phyloP scores from a whole-genome alignment of 768 basidiomycete species.

The Clitopilus hobsonii region DNA sequence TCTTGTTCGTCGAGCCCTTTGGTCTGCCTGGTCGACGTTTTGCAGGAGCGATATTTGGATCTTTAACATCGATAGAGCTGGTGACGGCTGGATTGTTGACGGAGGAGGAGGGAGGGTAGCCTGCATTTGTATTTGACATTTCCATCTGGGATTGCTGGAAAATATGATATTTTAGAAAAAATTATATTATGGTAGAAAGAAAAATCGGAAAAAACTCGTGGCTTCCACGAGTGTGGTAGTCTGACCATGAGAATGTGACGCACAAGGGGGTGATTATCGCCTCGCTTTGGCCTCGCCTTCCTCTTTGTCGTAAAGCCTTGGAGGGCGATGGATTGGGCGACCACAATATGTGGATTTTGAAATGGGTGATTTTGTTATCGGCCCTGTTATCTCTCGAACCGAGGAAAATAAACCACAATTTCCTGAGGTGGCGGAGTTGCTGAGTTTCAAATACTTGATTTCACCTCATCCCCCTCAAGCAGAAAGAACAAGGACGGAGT shows the following conservation, averaged over 20 bases:
- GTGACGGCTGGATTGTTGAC: slow-evolving; percentile 1
- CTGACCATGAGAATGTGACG: neutral
- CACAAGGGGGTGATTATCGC: too few species aligned
- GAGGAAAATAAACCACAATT: slow-evolving; percentile 1
- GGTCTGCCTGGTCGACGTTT: slow-evolving; percentile 76
- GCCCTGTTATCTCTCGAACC: neutral
- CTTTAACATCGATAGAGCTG: neutral
- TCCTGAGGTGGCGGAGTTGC: neutral
- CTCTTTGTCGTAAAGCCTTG: neutral
- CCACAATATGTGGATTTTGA: slow-evolving; percentile 1
- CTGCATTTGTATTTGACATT: neutral
- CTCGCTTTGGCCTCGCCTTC: neutral
- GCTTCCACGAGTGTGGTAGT: neutral
- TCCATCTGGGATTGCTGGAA: neutral
- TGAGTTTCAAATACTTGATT: neutral
- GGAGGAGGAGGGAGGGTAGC: neutral
- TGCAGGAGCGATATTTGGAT: neutral
- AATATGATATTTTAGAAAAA: neutral
- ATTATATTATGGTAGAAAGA: neutral
- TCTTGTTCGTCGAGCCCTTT: slow-evolving; percentile 77
- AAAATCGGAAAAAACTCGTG: slow-evolving; percentile 1
- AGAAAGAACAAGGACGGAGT: too few species aligned
- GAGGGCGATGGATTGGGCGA: neutral
- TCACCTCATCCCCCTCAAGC: too few species aligned
- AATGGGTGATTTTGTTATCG: slow-evolving; percentile 1